Base-by-base conservation (phyloP, 805 yeast species). In the Saturnispora halmiae region DNA sequence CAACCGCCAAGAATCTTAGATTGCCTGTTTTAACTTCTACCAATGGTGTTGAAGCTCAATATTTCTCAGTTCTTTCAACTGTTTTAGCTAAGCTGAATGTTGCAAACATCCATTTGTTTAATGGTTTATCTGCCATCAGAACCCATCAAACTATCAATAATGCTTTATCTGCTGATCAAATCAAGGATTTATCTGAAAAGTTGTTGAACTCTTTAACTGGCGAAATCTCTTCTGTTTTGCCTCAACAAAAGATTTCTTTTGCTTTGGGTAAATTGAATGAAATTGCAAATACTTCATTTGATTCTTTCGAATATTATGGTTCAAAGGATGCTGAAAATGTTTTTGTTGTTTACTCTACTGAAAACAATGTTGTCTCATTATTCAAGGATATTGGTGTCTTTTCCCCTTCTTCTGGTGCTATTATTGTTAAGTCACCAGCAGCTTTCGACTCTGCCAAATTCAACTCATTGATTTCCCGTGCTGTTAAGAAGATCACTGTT, bases 311-410 rank as follows among this genome's bases (percentile, higher is more conserved):
- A 59, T 85, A 80, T 61, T 63, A 58, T 44, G 96, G 96, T 40
- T 66, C 67, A 40, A 56, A 58, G 8, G 60, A 67, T 41, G 79
- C 95, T 7, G 74, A 73, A 34, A 75, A 81, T 19, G 83, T 88
- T n/a, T 79, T 83, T 58, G 90, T 87, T 26, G 68, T 79, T n/a
- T 77, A 82, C 49, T 94, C 95, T 19, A 69, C 92, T 31, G 61
- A 71, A 32, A 87, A 82, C 56, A 64, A 81, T 14, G 66, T 75
- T 41, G 34, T 24, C 9, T 61, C 75, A 42, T 68, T 83, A 31
- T 51, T 72, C 36, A 59, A 64, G 21, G 66, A 71, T 22, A 64
- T 79, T 35, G 21, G n/a, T 11, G 32, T 31, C 22, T 42, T 34
- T 31, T 30, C 48, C 14, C 48, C 56, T 26, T 46, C 56, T 14